phyloP scores from a whole-genome alignment of 1,284 basidiomycete species.

The Trichosporon asahii region DNA sequence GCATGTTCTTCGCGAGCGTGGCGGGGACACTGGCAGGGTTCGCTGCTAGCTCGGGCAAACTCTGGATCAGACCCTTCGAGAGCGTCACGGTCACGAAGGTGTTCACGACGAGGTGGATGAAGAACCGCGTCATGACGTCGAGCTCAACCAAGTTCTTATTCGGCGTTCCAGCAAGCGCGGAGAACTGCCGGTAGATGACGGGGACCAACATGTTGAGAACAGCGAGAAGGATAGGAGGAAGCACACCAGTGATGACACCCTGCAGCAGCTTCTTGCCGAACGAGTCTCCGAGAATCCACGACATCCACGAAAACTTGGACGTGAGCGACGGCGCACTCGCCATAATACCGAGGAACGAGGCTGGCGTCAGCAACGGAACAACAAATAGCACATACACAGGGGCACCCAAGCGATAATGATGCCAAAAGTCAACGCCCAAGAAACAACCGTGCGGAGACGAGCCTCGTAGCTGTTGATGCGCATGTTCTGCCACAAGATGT shows the following conservation, averaged over 20 bases:
- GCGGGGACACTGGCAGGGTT: slow-evolving; percentile 59
- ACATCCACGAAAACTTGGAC: slow-evolving; percentile 57
- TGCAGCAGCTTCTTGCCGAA: slow-evolving; percentile 49
- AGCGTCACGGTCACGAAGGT: slow-evolving; percentile 68
- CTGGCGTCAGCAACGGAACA: neutral
- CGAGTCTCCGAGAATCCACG: slow-evolving; percentile 58
- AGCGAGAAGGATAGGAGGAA: slow-evolving; percentile 67
- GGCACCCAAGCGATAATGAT: slow-evolving; percentile 63
- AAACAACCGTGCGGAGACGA: slow-evolving; percentile 57
- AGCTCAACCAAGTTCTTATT: slow-evolving; percentile 68
- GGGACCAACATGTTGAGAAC: slow-evolving; percentile 70
- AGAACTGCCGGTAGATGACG: slow-evolving; percentile 61
- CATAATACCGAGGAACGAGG: slow-evolving; percentile 54
- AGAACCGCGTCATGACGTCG: slow-evolving; percentile 71
- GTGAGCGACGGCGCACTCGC: slow-evolving; percentile 56
- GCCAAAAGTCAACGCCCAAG: slow-evolving; percentile 58
- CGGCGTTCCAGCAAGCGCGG: slow-evolving; percentile 69
- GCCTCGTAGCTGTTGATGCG: slow-evolving; percentile 75
- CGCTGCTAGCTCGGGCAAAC: slow-evolving; percentile 41
- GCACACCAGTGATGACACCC: slow-evolving; percentile 63
- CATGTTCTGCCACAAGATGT: slow-evolving; percentile 66
- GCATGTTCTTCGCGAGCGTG: slow-evolving; percentile 61
- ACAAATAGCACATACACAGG: neutral
- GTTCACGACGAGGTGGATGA: slow-evolving; percentile 67
- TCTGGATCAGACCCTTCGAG: slow-evolving; percentile 58